These are phyloP conservation scores for Pisolithus albus DNA, from an alignment of 768 basidiomycete genomes.

Conservation along the genomic window DNA sequence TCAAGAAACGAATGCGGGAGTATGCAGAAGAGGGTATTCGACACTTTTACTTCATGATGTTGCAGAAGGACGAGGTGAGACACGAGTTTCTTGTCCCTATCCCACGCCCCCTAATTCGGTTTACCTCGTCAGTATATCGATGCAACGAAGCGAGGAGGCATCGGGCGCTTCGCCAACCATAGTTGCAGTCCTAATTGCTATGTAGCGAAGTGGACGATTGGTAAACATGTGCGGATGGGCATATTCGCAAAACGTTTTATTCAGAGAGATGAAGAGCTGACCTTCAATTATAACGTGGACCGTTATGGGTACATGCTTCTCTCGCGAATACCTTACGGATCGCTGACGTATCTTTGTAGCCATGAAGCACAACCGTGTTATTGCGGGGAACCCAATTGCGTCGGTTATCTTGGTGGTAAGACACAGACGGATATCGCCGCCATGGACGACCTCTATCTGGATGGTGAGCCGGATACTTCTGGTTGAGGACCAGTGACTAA, in stretches of 20 bases:
- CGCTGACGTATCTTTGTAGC: constrained; percentile 33
- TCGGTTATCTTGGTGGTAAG: constrained; percentile 95
- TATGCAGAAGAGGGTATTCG: constrained; percentile 90
- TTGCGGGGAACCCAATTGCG: constrained; percentile 92
- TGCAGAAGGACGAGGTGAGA: constrained; percentile 93
- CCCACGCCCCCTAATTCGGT: neutral
- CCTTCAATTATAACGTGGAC: constrained; percentile 99
- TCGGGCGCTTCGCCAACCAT: constrained; percentile 96
- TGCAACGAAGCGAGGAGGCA: constrained; percentile 94
- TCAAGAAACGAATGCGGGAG: constrained; percentile 89
- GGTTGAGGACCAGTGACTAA: neutral
- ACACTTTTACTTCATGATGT: constrained; percentile 99
- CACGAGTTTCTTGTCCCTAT: neutral
- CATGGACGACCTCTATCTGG: constrained; percentile 92
- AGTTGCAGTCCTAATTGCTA: constrained; percentile 97
- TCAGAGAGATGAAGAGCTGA: constrained; percentile 77
- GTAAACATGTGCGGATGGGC: constrained; percentile 86
- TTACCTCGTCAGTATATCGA: constrained; percentile 75
- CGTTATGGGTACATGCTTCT: constrained; percentile 78
- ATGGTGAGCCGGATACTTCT: constrained; percentile 45
- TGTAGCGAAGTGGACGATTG: constrained; percentile 97
- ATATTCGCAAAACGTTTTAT: constrained; percentile 89
- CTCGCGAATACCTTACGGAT: neutral
- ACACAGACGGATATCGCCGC: constrained; percentile 93
- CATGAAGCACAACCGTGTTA: constrained; percentile 94